Evolutionary conservation across 2,329 filamentous ascomycete species (phyloP).

Genomic region (Dichotomopilus funicola): DNA sequence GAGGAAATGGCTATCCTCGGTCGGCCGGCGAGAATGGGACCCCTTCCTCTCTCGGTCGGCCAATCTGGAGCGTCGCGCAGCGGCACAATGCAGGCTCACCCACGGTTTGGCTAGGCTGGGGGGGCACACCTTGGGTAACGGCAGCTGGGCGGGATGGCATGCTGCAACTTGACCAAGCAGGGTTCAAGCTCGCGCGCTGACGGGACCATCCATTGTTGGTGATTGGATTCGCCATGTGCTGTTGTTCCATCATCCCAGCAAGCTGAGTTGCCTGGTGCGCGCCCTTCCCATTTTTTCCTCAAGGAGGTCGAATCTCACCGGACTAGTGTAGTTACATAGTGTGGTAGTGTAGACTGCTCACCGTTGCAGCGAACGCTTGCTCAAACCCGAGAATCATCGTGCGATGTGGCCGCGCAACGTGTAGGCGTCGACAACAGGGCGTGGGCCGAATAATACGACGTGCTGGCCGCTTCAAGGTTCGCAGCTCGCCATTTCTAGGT

Average conservation of each 20-base stretch:
- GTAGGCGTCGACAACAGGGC: too few species aligned
- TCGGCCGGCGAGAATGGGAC: neutral
- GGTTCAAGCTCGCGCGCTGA: neutral
- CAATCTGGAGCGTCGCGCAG: constrained; percentile 2
- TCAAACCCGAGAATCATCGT: constrained; percentile 1
- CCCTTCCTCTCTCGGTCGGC: neutral
- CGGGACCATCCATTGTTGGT: too few species aligned
- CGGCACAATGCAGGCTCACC: neutral
- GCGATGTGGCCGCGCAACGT: neutral
- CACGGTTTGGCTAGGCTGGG: too few species aligned
- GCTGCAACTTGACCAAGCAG: neutral
- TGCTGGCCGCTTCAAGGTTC: too few species aligned
- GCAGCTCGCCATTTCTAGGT: too few species aligned
- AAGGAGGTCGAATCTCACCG: neutral
- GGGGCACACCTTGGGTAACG: too few species aligned
- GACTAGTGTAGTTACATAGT: neutral
- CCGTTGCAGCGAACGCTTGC: neutral
- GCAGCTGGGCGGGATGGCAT: neutral
- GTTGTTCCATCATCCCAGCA: too few species aligned
- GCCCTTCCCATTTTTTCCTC: too few species aligned
- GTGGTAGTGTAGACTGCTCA: neutral
- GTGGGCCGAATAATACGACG: too few species aligned
- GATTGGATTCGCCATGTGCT: too few species aligned
- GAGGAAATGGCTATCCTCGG: neutral
- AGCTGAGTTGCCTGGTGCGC: too few species aligned